A percentile compares a stretch with the other conserved stretches of the same genome.
These are phyloP conservation scores for Plasmodium gaboni DNA, from an alignment of 169 alveolate species.

Conservation along the genomic window DNA sequence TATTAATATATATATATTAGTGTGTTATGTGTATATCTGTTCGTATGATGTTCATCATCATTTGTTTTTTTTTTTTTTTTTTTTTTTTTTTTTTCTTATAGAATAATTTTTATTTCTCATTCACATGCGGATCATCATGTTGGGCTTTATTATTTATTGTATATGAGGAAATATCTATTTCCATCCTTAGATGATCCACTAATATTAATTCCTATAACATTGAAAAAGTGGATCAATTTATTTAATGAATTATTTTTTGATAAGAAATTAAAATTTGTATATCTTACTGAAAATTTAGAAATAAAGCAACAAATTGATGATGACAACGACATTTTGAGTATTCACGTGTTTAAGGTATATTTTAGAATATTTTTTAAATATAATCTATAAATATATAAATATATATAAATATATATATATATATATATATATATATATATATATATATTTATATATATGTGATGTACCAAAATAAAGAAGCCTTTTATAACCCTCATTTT, in stretches of 20 bases:
- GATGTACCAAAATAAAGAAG: not conserved
- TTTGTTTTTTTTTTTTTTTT: not conserved
- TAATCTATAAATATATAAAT: not conserved
- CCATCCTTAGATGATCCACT: conserved; percentile 74
- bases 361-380: conserved; percentile 25
- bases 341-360: conserved; percentile 48
- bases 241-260: conserved; percentile 55
- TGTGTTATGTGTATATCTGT: not conserved
- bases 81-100: conserved; percentile 26
- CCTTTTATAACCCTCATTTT: conserved; percentile 76
- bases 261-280: conserved; percentile 17
- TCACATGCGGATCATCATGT: conserved; percentile 91
- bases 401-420: not conserved
- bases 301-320: conserved; percentile 40
- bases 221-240: conserved; percentile 68
- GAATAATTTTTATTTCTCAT: conserved; percentile 89
- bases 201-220: conserved; percentile 70
- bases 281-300: conserved; percentile 48
- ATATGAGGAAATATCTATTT: conserved; percentile 74
- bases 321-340: conserved; percentile 7
- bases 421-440: conserved; percentile 1
- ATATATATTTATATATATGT: not conserved
- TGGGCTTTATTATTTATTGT: conserved; percentile 85
- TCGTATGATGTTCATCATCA: not conserved
- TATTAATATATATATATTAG: not conserved